A percentile compares a stretch with the other conserved stretches of the same genome.
Evolutionary conservation across 1,284 basidiomycete species (phyloP).

Genomic region (Schizophyllum amplum): DNA sequence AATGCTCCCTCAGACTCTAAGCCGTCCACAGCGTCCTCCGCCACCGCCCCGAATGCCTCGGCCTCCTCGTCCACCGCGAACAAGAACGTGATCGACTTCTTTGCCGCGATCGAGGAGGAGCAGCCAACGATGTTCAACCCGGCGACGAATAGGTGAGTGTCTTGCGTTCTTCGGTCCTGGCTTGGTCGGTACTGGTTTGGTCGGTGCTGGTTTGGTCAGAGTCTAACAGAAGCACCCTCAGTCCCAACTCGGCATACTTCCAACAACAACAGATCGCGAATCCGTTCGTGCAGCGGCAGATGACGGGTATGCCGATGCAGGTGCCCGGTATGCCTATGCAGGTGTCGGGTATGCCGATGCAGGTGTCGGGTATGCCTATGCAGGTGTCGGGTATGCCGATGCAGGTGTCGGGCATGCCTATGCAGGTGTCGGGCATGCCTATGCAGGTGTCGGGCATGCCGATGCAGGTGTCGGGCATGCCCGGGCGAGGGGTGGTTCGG

Average conservation of each 20-base stretch:
- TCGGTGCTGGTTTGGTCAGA: neutral
- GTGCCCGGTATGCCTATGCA: too few relatives aligned
- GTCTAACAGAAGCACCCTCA: conserved; percentile 20
- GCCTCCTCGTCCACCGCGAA: conserved; percentile 1
- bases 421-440: too few relatives aligned
- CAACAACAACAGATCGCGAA: conserved; percentile 64
- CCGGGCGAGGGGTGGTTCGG: too few relatives aligned
- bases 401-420: too few relatives aligned
- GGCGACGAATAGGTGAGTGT: conserved; percentile 48
- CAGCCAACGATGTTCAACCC: conserved; percentile 71
- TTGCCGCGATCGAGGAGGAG: conserved; percentile 82
- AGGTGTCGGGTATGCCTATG: too few relatives aligned
- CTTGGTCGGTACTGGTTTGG: too few relatives aligned
- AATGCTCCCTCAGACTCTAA: neutral
- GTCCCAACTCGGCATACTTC: conserved; percentile 46
- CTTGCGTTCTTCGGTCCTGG: conserved; percentile 7
- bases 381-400: too few relatives aligned
- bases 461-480: too few relatives aligned
- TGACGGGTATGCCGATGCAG: conserved; percentile 29
- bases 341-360: too few relatives aligned
- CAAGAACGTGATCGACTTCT: conserved; percentile 74
- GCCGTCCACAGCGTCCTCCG: conserved; percentile 1
- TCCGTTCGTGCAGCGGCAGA: conserved; percentile 65
- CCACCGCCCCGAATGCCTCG: conserved; percentile 5
- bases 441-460: too few relatives aligned